Evolutionary conservation across 2,329 filamentous ascomycete species (phyloP).

Genomic region (Talaromyces piceae): DNA sequence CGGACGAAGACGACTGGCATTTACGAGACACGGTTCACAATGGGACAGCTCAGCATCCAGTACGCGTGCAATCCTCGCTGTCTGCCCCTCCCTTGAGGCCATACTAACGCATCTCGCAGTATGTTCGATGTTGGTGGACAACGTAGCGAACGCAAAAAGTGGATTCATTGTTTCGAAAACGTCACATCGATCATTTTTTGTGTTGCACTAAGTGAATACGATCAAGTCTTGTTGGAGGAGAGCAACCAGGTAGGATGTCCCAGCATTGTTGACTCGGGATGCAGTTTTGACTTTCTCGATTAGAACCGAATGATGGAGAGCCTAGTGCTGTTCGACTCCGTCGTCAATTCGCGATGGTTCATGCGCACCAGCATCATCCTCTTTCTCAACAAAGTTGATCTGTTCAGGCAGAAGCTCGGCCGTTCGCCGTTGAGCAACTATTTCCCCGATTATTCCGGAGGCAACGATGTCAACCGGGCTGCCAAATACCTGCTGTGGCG

Average conservation of each 20-base stretch:
- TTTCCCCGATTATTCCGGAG: slow-evolving; percentile 95
- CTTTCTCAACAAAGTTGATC: slow-evolving; percentile 97
- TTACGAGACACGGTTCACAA: slow-evolving; percentile 96
- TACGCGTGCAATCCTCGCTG: slow-evolving; percentile 44
- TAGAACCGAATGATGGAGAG: slow-evolving; percentile 99
- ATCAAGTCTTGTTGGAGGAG: slow-evolving; percentile 93
- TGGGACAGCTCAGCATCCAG: slow-evolving; percentile 99
- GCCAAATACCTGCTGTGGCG: slow-evolving; percentile 97
- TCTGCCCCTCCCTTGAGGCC: background rate
- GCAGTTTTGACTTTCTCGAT: slow-evolving; percentile 11
- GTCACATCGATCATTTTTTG: slow-evolving; percentile 99
- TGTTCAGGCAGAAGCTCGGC: slow-evolving; percentile 90
- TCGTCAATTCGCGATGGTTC: slow-evolving; percentile 98
- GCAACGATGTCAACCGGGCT: slow-evolving; percentile 94
- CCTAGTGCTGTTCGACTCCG: slow-evolving; percentile 89
- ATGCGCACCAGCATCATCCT: slow-evolving; percentile 98
- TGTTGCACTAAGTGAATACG: slow-evolving; percentile 94
- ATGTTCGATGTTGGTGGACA: slow-evolving; percentile 99
- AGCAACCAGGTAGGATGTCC: slow-evolving; percentile 72
- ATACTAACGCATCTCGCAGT: slow-evolving; percentile 43
- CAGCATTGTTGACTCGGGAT: background rate
- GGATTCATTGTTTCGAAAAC: slow-evolving; percentile 99
- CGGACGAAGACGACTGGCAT: slow-evolving; percentile 98
- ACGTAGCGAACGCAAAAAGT: slow-evolving; percentile 96
- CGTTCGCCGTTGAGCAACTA: slow-evolving; percentile 88